phyloP scores from a whole-genome alignment of 1,139 yeast species.

The Pichia kudriavzevii region DNA sequence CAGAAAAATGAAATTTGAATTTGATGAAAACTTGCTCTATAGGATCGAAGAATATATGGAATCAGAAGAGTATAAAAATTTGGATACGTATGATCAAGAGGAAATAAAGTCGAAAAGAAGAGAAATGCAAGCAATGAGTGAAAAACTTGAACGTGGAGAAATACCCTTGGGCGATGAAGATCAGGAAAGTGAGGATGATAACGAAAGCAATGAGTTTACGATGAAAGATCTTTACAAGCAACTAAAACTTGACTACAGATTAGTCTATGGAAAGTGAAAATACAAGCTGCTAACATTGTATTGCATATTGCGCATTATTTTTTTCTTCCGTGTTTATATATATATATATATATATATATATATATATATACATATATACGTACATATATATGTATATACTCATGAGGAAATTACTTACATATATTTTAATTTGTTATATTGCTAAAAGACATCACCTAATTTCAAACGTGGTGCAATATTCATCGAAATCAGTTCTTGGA shows the following conservation, averaged over 20 bases:
- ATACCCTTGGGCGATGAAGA: conserved; percentile 21
- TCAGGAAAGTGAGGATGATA: conserved; percentile 18
- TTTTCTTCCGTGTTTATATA: background rate
- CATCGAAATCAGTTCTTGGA: conserved; percentile 95
- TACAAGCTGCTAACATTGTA: too few species aligned
- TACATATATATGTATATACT: background rate
- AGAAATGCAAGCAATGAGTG: conserved; percentile 29
- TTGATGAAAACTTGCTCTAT: conserved; percentile 29
- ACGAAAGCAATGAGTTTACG: conserved; percentile 28
- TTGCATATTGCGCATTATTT: background rate
- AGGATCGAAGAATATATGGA: conserved; percentile 29
- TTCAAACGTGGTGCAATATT: conserved; percentile 94
- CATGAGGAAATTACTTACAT: too few species aligned
- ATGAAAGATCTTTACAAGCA: conserved; percentile 36
- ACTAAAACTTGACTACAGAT: conserved; percentile 33
- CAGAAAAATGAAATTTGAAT: conserved; percentile 28
- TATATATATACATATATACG: background rate
- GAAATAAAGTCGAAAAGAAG: conserved; percentile 20
- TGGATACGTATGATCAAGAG: conserved; percentile 21
- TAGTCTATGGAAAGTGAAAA: conserved; percentile 26
- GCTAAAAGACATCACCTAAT: conserved; percentile 74
- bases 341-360: background rate
- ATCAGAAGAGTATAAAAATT: conserved; percentile 23
- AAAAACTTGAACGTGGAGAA: conserved; percentile 23
- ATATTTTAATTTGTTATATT: too few species aligned